Evolutionary conservation across 2,329 filamentous ascomycete genomes (phyloP).

Genomic region (Phialophora verrucosa): DNA sequence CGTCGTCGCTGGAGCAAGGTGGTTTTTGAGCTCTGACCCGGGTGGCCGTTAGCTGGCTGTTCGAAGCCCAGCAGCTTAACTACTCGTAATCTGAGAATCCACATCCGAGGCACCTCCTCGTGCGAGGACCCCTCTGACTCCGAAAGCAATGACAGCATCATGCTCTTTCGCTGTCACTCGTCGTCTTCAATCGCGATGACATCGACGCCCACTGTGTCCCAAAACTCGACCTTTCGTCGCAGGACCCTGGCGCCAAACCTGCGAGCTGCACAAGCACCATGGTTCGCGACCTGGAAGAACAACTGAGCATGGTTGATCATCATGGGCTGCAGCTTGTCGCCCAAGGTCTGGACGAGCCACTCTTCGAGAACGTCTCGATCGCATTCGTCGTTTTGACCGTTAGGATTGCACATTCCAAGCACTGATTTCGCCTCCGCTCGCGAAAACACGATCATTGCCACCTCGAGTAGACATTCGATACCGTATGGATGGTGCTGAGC

Average conservation of each 20-base stretch:
- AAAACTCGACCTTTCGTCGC: conserved; percentile 17
- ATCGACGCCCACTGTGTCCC: conserved; percentile 17
- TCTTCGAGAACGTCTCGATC: conserved; percentile 24
- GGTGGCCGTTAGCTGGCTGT: not conserved
- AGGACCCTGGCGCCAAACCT: conserved; percentile 22
- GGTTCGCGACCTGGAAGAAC: conserved; percentile 27
- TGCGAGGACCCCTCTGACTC: no score
- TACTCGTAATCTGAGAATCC: not conserved
- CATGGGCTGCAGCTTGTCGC: conserved; percentile 14
- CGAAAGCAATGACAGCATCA: not conserved
- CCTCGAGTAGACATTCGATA: conserved; percentile 23
- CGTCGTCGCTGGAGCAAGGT: not conserved
- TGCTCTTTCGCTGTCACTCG: conserved; percentile 12
- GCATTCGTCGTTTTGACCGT: not conserved
- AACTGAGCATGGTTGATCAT: conserved; percentile 22
- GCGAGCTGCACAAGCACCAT: conserved; percentile 23
- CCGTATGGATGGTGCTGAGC: conserved; percentile 25
- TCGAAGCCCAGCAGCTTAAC: not conserved
- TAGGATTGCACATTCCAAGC: not conserved
- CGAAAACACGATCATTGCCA: conserved; percentile 29
- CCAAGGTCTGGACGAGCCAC: conserved; percentile 26
- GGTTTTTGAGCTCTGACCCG: no score
- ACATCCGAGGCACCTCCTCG: not conserved
- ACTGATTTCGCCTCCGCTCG: conserved; percentile 11
- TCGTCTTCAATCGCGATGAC: conserved; percentile 29